phyloP scores from a whole-genome alignment of 176 grass and related monocot genomes.

The Ensete ventricosum region DNA sequence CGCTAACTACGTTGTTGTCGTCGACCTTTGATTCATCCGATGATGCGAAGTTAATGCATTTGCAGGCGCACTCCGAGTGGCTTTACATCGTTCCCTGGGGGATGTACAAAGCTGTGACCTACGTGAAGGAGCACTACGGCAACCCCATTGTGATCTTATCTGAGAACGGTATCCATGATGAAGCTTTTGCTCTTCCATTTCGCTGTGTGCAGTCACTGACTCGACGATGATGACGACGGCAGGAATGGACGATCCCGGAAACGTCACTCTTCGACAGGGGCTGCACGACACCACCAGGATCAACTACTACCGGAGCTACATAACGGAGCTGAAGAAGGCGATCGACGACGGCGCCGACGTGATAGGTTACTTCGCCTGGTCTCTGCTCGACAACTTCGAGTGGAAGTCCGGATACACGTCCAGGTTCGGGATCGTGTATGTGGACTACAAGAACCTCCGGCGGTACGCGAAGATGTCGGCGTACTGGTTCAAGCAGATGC shows the following conservation, averaged over 20 bases:
- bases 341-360: conserved; percentile 65
- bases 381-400: conserved; percentile 91
- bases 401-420: conserved; percentile 87
- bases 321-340: conserved; percentile 71
- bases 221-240: background rate
- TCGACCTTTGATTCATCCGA: background rate
- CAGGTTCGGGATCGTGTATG: conserved; percentile 69
- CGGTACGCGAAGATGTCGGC: conserved; percentile 85
- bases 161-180: conserved; percentile 54
- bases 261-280: conserved; percentile 51
- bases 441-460: conserved; percentile 61
- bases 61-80: conserved; percentile 77
- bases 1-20: background rate
- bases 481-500: conserved; percentile 75
- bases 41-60: background rate
- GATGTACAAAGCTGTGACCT: conserved; percentile 76
- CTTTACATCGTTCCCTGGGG: conserved; percentile 93
- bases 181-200: background rate
- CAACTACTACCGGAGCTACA: conserved; percentile 62
- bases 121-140: conserved; percentile 72
- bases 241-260: conserved; percentile 91
- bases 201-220: background rate
- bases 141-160: conserved; percentile 65
- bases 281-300: conserved; percentile 64
- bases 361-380: conserved; percentile 87